Evolutionary conservation across 2,329 filamentous ascomycete species (phyloP).

Genomic region (Aspergillus texensis): DNA sequence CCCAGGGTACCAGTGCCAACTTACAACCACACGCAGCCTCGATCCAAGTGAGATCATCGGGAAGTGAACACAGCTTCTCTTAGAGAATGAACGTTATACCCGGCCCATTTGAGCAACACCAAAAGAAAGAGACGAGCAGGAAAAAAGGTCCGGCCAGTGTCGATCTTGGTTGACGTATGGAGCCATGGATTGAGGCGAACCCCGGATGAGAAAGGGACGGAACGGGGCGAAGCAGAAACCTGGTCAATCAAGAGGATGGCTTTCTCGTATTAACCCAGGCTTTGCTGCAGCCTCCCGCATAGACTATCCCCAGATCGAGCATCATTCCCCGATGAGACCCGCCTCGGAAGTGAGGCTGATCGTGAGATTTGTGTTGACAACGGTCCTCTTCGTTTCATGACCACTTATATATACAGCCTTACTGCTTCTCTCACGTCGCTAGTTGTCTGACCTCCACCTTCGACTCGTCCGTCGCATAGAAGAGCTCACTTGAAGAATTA

Average conservation of each 20-base stretch:
- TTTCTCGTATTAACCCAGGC: neutral
- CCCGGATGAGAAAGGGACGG: neutral
- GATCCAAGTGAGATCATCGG: too few relatives aligned
- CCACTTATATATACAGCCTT: neutral
- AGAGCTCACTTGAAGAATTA: too few relatives aligned
- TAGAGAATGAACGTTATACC: neutral
- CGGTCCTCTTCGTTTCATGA: neutral
- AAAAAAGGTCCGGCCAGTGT: fast-evolving
- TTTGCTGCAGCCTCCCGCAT: neutral
- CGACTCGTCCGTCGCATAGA: neutral
- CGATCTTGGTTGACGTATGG: neutral
- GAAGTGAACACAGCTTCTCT: neutral
- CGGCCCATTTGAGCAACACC: neutral
- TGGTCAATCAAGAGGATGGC: neutral
- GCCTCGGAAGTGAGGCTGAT: neutral
- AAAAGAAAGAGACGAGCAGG: neutral
- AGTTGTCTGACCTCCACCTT: neutral
- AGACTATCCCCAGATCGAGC: too few relatives aligned
- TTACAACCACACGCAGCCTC: neutral
- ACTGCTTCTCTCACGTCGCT: neutral
- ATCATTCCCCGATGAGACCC: neutral
- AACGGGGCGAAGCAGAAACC: neutral
- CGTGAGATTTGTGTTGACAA: neutral
- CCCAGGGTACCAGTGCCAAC: neutral
- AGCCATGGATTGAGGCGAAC: neutral